phyloP scores from a whole-genome alignment of 2,329 filamentous ascomycete species.

The Trematosphaeria pertusa region DNA sequence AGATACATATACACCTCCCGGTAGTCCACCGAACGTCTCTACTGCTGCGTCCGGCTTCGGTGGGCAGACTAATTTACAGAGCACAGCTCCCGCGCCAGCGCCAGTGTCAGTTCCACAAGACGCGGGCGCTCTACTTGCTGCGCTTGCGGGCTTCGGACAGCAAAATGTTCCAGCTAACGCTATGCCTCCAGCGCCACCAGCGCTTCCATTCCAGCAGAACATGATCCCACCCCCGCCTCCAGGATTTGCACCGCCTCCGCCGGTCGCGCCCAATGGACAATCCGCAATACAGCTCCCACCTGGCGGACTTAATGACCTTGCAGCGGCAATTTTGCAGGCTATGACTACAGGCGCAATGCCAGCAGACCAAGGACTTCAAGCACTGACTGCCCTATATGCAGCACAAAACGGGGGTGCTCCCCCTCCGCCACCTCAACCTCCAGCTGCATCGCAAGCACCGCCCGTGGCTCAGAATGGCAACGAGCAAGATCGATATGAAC shows the following conservation, averaged over 20 bases:
- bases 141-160: constrained; percentile 40
- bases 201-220: constrained; percentile 37
- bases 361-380: constrained; percentile 43
- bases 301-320: constrained; percentile 34
- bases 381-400: constrained; percentile 38
- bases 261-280: constrained; percentile 28
- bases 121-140: constrained; percentile 41
- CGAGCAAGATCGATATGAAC: constrained; percentile 37
- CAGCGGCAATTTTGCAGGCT: constrained; percentile 42
- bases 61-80: constrained; percentile 37
- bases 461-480: constrained; percentile 25
- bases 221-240: constrained; percentile 40
- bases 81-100: constrained; percentile 23
- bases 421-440: constrained; percentile 35
- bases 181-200: constrained; percentile 28
- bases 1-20: constrained; percentile 33
- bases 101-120: constrained; percentile 33
- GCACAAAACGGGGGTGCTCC: constrained; percentile 31
- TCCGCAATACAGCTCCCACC: constrained; percentile 32
- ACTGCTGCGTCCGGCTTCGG: constrained; percentile 24
- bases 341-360: constrained; percentile 42
- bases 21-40: constrained; percentile 36
- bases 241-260: constrained; percentile 41
- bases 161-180: constrained; percentile 38
- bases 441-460: constrained; percentile 23